Percentiles rank a stretch among this genome's conserved stretches.
These are phyloP conservation scores for Ceratobasidium sp. DNA, from an alignment of 1,284 basidiomycete species.

Conservation along the genomic window DNA sequence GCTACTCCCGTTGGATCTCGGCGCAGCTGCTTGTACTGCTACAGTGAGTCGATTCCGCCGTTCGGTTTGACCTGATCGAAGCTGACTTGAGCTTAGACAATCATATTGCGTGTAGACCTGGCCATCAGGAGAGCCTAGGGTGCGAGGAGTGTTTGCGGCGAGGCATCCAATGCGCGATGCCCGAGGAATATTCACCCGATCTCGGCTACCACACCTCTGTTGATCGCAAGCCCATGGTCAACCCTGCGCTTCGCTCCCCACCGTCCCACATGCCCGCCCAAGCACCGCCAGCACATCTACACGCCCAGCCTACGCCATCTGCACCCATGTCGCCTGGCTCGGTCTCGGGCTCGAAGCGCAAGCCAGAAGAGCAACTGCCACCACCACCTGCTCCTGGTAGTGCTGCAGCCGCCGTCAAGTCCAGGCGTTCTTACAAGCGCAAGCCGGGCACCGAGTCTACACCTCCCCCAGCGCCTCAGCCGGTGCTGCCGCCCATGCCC, in stretches of 20 bases:
- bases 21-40: conserved; percentile 29
- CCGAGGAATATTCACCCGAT: conserved; percentile 31
- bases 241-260: conserved; percentile 24
- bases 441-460: conserved; percentile 5
- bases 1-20: conserved; percentile 10
- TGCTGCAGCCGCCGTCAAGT: neutral
- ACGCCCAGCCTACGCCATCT: conserved; percentile 1
- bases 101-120: conserved; percentile 6
- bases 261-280: conserved; percentile 21
- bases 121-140: conserved; percentile 25
- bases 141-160: conserved; percentile 36
- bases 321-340: conserved; percentile 26
- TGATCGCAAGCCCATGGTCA: conserved; percentile 27
- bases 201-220: conserved; percentile 20
- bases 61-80: neutral
- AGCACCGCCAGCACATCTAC: neutral
- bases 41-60: conserved; percentile 6
- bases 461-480: conserved; percentile 6
- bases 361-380: conserved; percentile 25
- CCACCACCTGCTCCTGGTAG: conserved; percentile 5
- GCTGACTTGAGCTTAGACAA: conserved; percentile 13
- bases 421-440: conserved; percentile 17
- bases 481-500: conserved; percentile 30
- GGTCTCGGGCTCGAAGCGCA: conserved; percentile 27
- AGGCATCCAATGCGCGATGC: conserved; percentile 24